Conservation (phyloP, 2,329 filamentous ascomycete genomes). For the Hymenoscyphus infarciens region DNA sequence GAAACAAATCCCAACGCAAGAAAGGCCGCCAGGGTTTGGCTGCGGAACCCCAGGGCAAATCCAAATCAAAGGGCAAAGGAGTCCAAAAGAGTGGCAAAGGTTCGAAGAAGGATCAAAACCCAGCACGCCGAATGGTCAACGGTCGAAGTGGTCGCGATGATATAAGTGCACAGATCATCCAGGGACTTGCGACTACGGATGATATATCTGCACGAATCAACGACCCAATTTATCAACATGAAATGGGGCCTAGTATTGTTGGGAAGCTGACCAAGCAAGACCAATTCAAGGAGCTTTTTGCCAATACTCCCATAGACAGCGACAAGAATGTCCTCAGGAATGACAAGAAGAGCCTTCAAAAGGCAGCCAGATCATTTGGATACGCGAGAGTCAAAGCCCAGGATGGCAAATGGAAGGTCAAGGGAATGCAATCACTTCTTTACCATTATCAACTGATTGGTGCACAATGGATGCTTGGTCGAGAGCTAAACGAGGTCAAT, state of each 20-base stretch:
- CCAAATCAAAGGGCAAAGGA: not conserved
- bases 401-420: slow-evolving; percentile 41
- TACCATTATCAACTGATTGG: slow-evolving; percentile 50
- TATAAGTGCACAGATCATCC: slow-evolving; percentile 23
- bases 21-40: not conserved
- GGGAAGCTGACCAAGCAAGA: slow-evolving; percentile 21
- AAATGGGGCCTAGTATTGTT: slow-evolving; percentile 22
- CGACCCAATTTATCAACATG: slow-evolving; percentile 23
- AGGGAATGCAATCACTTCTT: slow-evolving; percentile 45
- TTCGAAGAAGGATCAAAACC: slow-evolving; percentile 7
- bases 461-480: slow-evolving; percentile 50
- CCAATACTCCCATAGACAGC: slow-evolving; percentile 27
- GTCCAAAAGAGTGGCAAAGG: slow-evolving; percentile 7
- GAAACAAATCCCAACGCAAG: slow-evolving; percentile 2
- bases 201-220: slow-evolving; percentile 25
- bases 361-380: slow-evolving; percentile 43
- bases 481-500: slow-evolving; percentile 40
- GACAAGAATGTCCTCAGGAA: slow-evolving; percentile 17
- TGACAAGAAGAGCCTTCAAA: slow-evolving; percentile 38
- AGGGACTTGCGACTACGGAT: slow-evolving; percentile 22
- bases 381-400: slow-evolving; percentile 34
- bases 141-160: slow-evolving; percentile 17
- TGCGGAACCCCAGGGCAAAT: not conserved
- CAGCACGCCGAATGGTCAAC: slow-evolving; percentile 4
- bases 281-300: slow-evolving; percentile 29